phyloP scores from a whole-genome alignment of 1,139 yeast genomes.

The Taiozyma sp. region DNA sequence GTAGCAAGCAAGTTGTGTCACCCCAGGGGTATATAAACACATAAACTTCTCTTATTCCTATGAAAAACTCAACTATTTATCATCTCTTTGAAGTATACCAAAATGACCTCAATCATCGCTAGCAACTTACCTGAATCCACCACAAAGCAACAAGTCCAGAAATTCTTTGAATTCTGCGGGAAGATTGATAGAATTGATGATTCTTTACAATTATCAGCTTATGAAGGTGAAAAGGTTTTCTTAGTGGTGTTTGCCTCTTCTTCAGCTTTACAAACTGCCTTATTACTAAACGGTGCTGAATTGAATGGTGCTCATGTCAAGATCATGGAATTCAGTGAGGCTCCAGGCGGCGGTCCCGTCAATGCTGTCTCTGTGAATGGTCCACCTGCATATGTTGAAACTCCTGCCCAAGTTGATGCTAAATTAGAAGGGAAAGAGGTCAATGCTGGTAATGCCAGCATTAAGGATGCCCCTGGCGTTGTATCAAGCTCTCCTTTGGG shows the following conservation, averaged over 20 bases:
- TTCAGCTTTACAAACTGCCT: slow-evolving; percentile 70
- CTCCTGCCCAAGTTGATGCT: slow-evolving; percentile 14
- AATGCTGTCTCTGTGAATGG: slow-evolving; percentile 16
- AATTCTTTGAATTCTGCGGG: slow-evolving; percentile 81
- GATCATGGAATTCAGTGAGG: slow-evolving; percentile 38
- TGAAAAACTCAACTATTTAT: too few relatives aligned
- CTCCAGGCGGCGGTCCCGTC: slow-evolving; percentile 10
- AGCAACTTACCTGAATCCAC: slow-evolving; percentile 55
- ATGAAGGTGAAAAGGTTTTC: slow-evolving; percentile 30
- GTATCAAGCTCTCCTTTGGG: slow-evolving; percentile 7
- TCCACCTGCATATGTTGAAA: slow-evolving; percentile 20
- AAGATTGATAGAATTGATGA: slow-evolving; percentile 42
- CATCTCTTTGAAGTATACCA: not conserved
- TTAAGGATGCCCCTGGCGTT: slow-evolving; percentile 1
- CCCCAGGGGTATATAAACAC: too few relatives aligned
- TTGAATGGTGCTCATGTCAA: slow-evolving; percentile 52
- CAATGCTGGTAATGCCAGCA: slow-evolving; percentile 4
- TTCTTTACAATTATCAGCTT: slow-evolving; percentile 25
- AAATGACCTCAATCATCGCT: slow-evolving; percentile 39
- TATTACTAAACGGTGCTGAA: slow-evolving; percentile 70
- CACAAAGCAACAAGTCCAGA: slow-evolving; percentile 51
- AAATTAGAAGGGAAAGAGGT: slow-evolving; percentile 5
- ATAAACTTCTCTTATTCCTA: too few relatives aligned
- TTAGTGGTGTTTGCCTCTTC: slow-evolving; percentile 49
- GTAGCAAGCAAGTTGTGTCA: not conserved